A percentile compares a stretch with the other conserved stretches of the same genome.
These are phyloP conservation scores for Neospermospora avenae DNA, from an alignment of 2,329 filamentous ascomycete genomes.

Conservation along the genomic window DNA sequence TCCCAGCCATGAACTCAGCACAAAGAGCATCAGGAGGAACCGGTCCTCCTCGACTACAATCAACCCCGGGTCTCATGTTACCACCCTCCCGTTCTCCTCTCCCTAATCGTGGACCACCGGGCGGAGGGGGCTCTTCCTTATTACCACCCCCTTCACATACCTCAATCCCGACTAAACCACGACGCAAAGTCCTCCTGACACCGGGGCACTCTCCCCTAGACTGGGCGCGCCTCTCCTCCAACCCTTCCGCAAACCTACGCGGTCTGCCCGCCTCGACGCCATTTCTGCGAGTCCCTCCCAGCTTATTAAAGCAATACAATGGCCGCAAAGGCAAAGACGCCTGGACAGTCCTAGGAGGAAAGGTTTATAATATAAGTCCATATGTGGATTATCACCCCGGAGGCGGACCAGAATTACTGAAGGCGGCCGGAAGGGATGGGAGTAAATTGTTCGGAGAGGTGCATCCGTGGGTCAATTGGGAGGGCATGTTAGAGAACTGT, in stretches of 20 bases:
- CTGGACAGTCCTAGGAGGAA: conserved; percentile 86
- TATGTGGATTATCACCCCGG: conserved; percentile 91
- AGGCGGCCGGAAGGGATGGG: conserved; percentile 59
- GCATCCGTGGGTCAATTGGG: conserved; percentile 71
- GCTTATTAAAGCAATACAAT: conserved; percentile 72
- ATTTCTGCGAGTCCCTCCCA: conserved; percentile 75
- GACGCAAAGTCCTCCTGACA: conserved; percentile 73
- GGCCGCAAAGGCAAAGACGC: conserved; percentile 62
- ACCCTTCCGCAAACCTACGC: conserved; percentile 64
- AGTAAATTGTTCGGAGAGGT: conserved; percentile 63
- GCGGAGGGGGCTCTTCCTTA: conserved; percentile 41
- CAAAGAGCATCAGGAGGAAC: conserved; percentile 43
- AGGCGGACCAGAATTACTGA: conserved; percentile 69
- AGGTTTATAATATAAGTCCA: conserved; percentile 90
- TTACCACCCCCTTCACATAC: conserved; percentile 54
- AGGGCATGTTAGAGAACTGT: conserved; percentile 64
- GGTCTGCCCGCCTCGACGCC: conserved; percentile 50
- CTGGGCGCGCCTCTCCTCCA: conserved; percentile 77
- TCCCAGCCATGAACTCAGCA: conserved; percentile 50
- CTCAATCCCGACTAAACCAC: conserved; percentile 51
- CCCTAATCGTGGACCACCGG: conserved; percentile 41
- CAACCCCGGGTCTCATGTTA: conserved; percentile 18
- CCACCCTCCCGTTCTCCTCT: conserved; percentile 36
- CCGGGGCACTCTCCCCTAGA: conserved; percentile 93
- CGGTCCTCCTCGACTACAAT: conserved; percentile 14